These are phyloP conservation scores for Brassica carinata DNA, from an alignment of 345 rosid species.

Conservation along the genomic window DNA sequence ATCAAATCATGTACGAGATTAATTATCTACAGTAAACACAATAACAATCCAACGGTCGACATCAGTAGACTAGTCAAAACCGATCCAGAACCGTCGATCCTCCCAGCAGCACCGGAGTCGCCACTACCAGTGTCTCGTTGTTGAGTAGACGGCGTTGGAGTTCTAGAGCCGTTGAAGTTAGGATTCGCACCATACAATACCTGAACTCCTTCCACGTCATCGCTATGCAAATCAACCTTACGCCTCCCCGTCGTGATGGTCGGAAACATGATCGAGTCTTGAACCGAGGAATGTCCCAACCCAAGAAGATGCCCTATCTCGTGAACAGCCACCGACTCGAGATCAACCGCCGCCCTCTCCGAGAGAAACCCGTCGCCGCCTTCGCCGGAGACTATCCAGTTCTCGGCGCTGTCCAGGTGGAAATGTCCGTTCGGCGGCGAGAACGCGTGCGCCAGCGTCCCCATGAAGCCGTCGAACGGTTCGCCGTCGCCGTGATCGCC, in stretches of 20 bases:
- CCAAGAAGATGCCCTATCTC: constrained; percentile 95
- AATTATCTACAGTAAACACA: constrained; percentile 28
- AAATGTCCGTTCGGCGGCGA: constrained; percentile 77
- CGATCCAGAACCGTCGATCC: constrained; percentile 19
- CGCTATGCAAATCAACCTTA: constrained; percentile 58
- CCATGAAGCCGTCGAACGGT: constrained; percentile 75
- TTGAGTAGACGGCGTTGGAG: constrained; percentile 43
- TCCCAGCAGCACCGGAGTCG: constrained; percentile 32
- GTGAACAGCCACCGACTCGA: constrained; percentile 90
- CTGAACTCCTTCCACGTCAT: constrained; percentile 80
- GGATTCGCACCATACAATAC: constrained; percentile 72
- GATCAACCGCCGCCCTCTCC: constrained; percentile 51
- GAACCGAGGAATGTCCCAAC: constrained; percentile 83
- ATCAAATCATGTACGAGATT: background rate
- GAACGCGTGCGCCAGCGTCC: constrained; percentile 90
- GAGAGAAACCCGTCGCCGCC: constrained; percentile 21
- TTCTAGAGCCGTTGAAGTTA: constrained; percentile 49
- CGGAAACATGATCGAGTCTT: constrained; percentile 81
- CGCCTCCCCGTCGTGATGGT: constrained; percentile 60
- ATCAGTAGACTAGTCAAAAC: constrained; percentile 34
- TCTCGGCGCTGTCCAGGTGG: constrained; percentile 73
- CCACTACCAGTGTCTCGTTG: constrained; percentile 52
- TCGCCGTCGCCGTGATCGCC: constrained; percentile 96
- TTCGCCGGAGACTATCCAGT: constrained; percentile 63
- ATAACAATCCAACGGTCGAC: constrained; percentile 43